Evolutionary conservation across 306 rosid genomes (phyloP), one percentile per base, ranked within the genome.

Genomic region (Hippophae tibetana): DNA sequence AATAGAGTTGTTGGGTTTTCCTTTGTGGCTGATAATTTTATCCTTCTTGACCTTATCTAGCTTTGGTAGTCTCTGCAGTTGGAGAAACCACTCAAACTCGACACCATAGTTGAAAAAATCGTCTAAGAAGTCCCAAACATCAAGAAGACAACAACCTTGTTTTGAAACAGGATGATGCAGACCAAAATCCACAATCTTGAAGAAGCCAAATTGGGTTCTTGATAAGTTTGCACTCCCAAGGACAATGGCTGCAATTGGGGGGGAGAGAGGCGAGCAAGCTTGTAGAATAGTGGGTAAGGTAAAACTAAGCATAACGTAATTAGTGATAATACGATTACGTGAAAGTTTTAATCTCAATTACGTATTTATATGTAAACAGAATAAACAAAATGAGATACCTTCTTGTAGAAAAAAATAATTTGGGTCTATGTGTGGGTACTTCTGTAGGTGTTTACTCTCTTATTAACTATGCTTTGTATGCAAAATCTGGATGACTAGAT

Each of bases 1-100:
- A 88, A 92, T n/a, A 72, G 60, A 0, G 89, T 43, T 10, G 87
- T 79, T 0, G 95, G 95, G 69, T 88, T 95, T 60, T 84, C 95
- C 43, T 76, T 86, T 2, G 52, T 54, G 0, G 73, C 62, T 0
- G 80, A 47, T 3, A 75, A 55, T 11, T 69, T 75, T 9, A 75
- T 56, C 41, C 78, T 72, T 40, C 67, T 61, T 0, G 81, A 76
- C 42, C 96, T 73, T 59, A 78, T 3, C 56, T 68, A 5, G 67
- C 38, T 10, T 18, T 43, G 13, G 52, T 96, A 92, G 5, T 63
- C 64, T 6, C 13, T 78, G 73, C 99, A 92, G 43, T 54, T 74
- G 0, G 74, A 27, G 61, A 88, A 85, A 77, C 99, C 99, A 92
- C 57, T 88, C 79, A 8, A 92, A 49, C n/a, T 74, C 76, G 47